Percentiles rank a stretch among this genome's conserved stretches.
These are phyloP conservation scores for Gossypium davidsonii DNA, from an alignment of 441 rosid genomes.

Conservation along the genomic window DNA sequence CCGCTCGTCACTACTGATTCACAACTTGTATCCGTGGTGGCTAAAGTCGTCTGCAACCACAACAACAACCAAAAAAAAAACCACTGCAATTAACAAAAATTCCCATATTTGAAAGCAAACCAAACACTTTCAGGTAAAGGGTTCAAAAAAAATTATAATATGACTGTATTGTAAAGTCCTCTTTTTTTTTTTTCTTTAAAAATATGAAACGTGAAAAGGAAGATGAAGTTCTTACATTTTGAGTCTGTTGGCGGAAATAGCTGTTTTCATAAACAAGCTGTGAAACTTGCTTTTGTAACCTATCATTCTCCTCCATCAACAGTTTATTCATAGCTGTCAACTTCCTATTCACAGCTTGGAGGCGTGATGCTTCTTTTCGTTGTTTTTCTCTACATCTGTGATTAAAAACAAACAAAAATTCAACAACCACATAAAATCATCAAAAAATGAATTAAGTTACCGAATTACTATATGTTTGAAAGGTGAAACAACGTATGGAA, in stretches of 20 bases:
- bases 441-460: neutral
- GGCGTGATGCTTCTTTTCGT: conserved; percentile 60
- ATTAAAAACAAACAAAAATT: neutral
- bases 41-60: conserved; percentile 37
- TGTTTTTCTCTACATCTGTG: conserved; percentile 68
- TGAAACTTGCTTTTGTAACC: conserved; percentile 68
- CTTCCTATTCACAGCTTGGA: conserved; percentile 65
- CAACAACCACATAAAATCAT: neutral
- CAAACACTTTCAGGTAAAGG: neutral
- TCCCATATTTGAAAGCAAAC: neutral
- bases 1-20: conserved; percentile 73
- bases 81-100: neutral
- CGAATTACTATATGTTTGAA: neutral
- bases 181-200: neutral
- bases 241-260: conserved; percentile 60
- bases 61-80: neutral
- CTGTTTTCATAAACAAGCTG: conserved; percentile 68
- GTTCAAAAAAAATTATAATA: neutral
- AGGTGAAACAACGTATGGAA: neutral
- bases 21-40: conserved; percentile 65
- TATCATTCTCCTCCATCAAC: conserved; percentile 69
- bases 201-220: neutral
- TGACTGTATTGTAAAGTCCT: neutral
- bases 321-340: conserved; percentile 71
- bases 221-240: conserved; percentile 31